phyloP scores from a whole-genome alignment of 2,329 filamentous ascomycete species.

The Ascochyta lentis region DNA sequence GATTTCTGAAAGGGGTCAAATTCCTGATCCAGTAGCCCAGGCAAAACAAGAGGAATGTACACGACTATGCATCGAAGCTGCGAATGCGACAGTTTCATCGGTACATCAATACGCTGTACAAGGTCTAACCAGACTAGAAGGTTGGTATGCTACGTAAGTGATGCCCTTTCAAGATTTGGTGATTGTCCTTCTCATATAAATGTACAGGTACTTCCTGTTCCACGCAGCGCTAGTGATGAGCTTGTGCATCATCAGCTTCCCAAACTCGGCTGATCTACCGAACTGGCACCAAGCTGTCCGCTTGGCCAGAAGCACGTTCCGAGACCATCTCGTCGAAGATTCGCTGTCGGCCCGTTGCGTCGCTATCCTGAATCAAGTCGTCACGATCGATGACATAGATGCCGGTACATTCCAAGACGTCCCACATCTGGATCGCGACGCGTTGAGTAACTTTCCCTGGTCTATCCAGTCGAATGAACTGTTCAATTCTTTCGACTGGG shows the following conservation, averaged over 20 bases:
- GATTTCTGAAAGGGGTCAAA: slow-evolving; percentile 31
- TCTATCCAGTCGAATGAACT: slow-evolving; percentile 34
- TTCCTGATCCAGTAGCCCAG: slow-evolving; percentile 25
- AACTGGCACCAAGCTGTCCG: slow-evolving; percentile 32
- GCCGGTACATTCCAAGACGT: slow-evolving; percentile 25
- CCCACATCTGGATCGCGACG: slow-evolving; percentile 26
- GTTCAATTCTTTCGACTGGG: slow-evolving; percentile 35
- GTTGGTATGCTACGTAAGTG: slow-evolving; percentile 38
- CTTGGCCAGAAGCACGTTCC: slow-evolving; percentile 30
- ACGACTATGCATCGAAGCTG: slow-evolving; percentile 33
- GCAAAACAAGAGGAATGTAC: slow-evolving; percentile 32
- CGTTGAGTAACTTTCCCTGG: slow-evolving; percentile 34
- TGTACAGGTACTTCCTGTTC: slow-evolving; percentile 32
- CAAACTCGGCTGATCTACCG: slow-evolving; percentile 20
- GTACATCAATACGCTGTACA: slow-evolving; percentile 31
- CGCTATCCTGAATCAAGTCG: slow-evolving; percentile 33
- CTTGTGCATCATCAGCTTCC: slow-evolving; percentile 36
- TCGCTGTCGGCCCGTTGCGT: slow-evolving; percentile 36
- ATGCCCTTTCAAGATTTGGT: neutral
- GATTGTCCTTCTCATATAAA: neutral
- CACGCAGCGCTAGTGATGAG: slow-evolving; percentile 34
- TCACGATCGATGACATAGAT: slow-evolving; percentile 28
- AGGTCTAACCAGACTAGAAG: slow-evolving; percentile 29
- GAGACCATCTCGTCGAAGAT: slow-evolving; percentile 29
- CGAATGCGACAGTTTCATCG: slow-evolving; percentile 32